Base-by-base conservation (phyloP, 257 asterid genomes). In the Vinca minor region DNA sequence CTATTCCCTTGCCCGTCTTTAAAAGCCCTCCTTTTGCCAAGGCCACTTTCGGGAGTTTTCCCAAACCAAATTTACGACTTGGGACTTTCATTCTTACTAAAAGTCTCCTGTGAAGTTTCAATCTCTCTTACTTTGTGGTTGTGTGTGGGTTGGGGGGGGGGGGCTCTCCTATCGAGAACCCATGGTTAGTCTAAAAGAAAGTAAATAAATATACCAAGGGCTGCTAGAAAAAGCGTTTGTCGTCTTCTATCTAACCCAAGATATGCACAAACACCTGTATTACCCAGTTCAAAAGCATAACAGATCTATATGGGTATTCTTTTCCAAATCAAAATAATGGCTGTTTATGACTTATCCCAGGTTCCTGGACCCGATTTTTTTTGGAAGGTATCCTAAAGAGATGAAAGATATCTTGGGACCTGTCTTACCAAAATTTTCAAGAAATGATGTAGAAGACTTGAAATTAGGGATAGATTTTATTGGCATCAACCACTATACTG, bases 401-500 rank as follows among this genome's bases (percentile, higher is more conserved):
- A 82, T 82, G 88, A 73, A 31, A 28, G 55, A 68, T 6, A 41
- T 81, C 61, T 67, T 86, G 13, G 78, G 83, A 65, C 23, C 79
- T 17, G 36, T 5, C 36, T 67, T 83, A 64, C 89, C 87, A 5
- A 39, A 38, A 21, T 83, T 78, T 59, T 72, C 84, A 1, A 45
- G 44, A 18, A 57, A 58, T 9, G 86, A 83, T 44, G 48, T 61
- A 55, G 14, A 62, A 17, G 61, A 39, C 35, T 18, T 83, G 67
- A 57, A 63, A 7, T 39, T 38, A n/a, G 78, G 77, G 20, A 10
- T 71, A 28, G 90, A 85, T 62, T 83, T 83, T 72, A 81, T 79
- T 29, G 86, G 90, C 32, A 76, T 83, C 63, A 85, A 81, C 59
- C 87, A 79, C 39, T 81, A 83, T 58, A 81, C 83, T 11, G 67